phyloP scores from a whole-genome alignment of 75 land plant species.

The Sequoiadendron giganteum region DNA sequence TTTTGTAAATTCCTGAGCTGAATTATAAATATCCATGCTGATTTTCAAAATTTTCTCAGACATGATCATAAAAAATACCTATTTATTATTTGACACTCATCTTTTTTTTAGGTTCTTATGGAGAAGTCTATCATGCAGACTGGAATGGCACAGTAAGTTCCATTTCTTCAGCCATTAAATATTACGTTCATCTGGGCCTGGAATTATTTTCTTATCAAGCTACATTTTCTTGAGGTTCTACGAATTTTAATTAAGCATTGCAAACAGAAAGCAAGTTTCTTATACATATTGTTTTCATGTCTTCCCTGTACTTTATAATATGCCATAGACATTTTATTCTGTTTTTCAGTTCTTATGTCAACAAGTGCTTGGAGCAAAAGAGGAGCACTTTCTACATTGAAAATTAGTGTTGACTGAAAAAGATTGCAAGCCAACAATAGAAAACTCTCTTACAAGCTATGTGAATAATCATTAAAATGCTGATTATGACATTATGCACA shows the following conservation, averaged over 20 bases:
- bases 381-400: not conserved
- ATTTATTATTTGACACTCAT: not conserved
- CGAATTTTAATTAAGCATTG: not conserved
- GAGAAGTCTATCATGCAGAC: conserved; percentile 89
- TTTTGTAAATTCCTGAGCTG: not conserved
- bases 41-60: not conserved
- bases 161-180: not conserved
- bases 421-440: not conserved
- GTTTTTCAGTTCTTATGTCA: not conserved
- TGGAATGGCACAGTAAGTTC: conserved; percentile 90
- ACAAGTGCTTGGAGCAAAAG: not conserved
- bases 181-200: not conserved
- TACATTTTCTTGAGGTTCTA: not conserved
- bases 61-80: not conserved
- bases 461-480: not conserved
- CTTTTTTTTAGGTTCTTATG: conserved; percentile 77
- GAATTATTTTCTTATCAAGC: not conserved
- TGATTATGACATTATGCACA: not conserved
- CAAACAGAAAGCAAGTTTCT: not conserved
- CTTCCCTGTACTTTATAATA: not conserved
- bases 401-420: not conserved
- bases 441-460: not conserved
- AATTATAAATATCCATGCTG: not conserved
- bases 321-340: not conserved
- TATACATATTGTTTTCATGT: not conserved